phyloP scores from a whole-genome alignment of 73 alveolate species.

The Paramecium primaurelia region DNA sequence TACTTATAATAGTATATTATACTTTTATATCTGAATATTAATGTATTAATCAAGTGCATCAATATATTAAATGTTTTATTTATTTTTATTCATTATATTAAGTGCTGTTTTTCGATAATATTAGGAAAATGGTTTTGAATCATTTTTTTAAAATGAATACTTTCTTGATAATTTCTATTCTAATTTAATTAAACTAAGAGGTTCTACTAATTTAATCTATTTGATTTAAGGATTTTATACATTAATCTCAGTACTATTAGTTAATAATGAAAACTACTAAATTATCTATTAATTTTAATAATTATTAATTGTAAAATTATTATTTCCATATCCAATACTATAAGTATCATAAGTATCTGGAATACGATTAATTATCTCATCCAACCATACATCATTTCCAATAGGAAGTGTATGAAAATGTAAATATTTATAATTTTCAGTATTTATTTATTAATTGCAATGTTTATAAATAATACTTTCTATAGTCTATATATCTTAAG shows the following conservation, averaged over 20 bases:
- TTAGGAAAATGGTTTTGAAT: not conserved
- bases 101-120: not conserved
- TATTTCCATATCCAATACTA: not conserved
- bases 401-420: not conserved
- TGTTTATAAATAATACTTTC: not conserved
- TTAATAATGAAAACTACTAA: not conserved
- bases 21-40: not conserved
- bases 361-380: not conserved
- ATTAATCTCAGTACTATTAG: not conserved
- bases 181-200: not conserved
- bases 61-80: not conserved
- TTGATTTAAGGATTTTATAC: not conserved
- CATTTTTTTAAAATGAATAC: not conserved
- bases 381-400: not conserved
- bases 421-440: not conserved
- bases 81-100: not conserved
- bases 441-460: not conserved
- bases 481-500: not conserved
- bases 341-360: not conserved
- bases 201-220: not conserved
- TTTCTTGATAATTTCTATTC: not conserved
- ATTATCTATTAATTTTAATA: not conserved
- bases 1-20: not conserved
- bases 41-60: not conserved
- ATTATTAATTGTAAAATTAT: not conserved